A percentile compares a stretch with the other conserved stretches of the same genome.
These are phyloP conservation scores for Beta corolliflora DNA, from an alignment of 179 eudicot species.

Conservation along the genomic window DNA sequence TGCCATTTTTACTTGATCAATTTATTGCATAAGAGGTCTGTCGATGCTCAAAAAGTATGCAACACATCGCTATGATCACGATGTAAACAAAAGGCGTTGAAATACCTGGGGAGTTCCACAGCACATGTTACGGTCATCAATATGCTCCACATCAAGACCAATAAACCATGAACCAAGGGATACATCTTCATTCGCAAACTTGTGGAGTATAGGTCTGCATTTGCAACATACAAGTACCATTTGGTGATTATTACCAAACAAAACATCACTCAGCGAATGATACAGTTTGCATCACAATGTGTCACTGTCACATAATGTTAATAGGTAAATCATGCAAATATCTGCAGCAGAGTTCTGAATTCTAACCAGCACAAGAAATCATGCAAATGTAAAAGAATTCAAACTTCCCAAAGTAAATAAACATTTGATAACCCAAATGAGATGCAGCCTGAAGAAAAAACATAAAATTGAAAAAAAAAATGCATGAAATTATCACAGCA, in stretches of 20 bases:
- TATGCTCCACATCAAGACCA: slow-evolving; percentile 89
- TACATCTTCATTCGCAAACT: slow-evolving; percentile 90
- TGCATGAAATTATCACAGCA: background rate
- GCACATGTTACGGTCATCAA: slow-evolving; percentile 88
- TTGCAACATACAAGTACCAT: slow-evolving; percentile 2
- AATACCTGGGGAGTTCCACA: slow-evolving; percentile 88
- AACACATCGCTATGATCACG: background rate
- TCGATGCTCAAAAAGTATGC: background rate
- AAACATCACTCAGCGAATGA: slow-evolving; percentile 1
- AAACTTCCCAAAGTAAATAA: too few relatives aligned
- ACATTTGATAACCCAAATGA: background rate
- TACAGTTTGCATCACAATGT: background rate
- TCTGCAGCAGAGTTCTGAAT: background rate
- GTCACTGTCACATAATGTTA: background rate
- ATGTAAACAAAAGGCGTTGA: background rate
- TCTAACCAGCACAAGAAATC: background rate
- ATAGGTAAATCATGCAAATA: background rate
- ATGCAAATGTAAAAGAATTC: background rate
- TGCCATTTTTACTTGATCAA: background rate
- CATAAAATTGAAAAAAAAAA: background rate
- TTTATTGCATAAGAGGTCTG: background rate
- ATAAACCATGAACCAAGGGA: slow-evolving; percentile 95
- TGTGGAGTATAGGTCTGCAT: slow-evolving; percentile 76
- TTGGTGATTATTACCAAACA: background rate
- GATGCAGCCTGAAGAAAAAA: background rate